Conservation (phyloP, 306 rosid species). For the Ammopiptanthus mongolicus region DNA sequence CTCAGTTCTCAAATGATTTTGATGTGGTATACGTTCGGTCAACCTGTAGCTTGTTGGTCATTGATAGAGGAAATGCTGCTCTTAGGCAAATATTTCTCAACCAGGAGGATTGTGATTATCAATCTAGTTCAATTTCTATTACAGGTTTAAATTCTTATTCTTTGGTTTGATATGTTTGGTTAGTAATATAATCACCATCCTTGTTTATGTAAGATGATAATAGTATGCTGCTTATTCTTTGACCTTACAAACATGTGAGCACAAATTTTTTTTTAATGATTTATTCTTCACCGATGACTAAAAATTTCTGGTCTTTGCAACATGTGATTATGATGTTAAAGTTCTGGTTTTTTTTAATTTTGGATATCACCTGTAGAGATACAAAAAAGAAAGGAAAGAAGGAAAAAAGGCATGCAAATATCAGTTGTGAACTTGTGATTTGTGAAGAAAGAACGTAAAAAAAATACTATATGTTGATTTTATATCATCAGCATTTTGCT, state of each 20-base stretch:
- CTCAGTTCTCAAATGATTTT: slow-evolving; percentile 93
- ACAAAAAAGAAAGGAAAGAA: neutral
- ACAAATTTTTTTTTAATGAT: neutral
- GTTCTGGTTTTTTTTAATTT: slow-evolving; percentile 4
- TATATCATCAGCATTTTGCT: neutral
- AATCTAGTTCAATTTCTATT: slow-evolving; percentile 65
- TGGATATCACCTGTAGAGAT: neutral
- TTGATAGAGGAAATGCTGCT: slow-evolving; percentile 98
- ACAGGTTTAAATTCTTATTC: slow-evolving; percentile 53
- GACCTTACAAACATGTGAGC: neutral
- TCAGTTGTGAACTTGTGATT: no score
- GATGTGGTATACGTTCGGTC: slow-evolving; percentile 78
- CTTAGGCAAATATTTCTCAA: slow-evolving; percentile 83
- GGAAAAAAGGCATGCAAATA: neutral
- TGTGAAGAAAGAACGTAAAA: neutral
- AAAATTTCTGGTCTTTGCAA: neutral
- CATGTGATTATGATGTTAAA: slow-evolving; percentile 10
- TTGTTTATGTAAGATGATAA: neutral
- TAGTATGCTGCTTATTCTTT: neutral
- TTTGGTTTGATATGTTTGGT: neutral
- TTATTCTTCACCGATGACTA: neutral
- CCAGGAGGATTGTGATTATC: slow-evolving; percentile 86
- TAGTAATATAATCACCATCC: neutral
- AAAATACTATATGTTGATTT: neutral
- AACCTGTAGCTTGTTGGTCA: slow-evolving; percentile 86